Percentiles rank a stretch among this genome's conserved stretches.
phyloP scores from a whole-genome alignment of 1,139 yeast species.

The Wickerhamomyces sp. region DNA sequence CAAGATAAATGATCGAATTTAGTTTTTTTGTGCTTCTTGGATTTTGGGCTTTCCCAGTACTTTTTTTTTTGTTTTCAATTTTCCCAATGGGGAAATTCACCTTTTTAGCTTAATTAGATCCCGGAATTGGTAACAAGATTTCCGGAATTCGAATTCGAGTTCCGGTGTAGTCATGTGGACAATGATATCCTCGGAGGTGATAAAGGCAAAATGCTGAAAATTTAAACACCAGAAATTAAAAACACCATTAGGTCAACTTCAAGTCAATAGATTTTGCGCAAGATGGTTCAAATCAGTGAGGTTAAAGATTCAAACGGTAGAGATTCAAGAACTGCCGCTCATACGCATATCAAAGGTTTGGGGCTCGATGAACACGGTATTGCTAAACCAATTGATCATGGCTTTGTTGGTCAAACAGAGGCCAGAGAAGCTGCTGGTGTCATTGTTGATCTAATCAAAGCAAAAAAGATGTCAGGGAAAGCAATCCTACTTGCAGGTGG shows the following conservation, averaged over 20 bases:
- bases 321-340: slow-evolving; percentile 81
- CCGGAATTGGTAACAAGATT: slow-evolving; percentile 1
- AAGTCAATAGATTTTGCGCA: background rate
- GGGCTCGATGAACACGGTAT: slow-evolving; percentile 89
- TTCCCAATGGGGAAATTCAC: slow-evolving; percentile 14
- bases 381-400: slow-evolving; percentile 85
- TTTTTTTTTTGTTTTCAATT: slow-evolving; percentile 14
- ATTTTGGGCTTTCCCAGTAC: background rate
- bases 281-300: slow-evolving; percentile 85
- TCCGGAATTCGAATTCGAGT: too few relatives aligned
- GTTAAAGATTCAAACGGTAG: slow-evolving; percentile 50
- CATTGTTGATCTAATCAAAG: slow-evolving; percentile 87
- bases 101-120: slow-evolving; percentile 3
- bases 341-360: slow-evolving; percentile 92
- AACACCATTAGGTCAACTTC: background rate
- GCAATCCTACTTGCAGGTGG: slow-evolving; percentile 96
- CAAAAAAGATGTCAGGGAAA: slow-evolving; percentile 91
- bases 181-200: background rate
- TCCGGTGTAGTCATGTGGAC: background rate
- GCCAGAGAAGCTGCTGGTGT: slow-evolving; percentile 99
- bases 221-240: background rate
- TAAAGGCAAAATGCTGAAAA: background rate
- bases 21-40: background rate
- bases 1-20: background rate
- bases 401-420: slow-evolving; percentile 90